Conservation (phyloP, 768 basidiomycete species). For the Suillus luteus region DNA sequence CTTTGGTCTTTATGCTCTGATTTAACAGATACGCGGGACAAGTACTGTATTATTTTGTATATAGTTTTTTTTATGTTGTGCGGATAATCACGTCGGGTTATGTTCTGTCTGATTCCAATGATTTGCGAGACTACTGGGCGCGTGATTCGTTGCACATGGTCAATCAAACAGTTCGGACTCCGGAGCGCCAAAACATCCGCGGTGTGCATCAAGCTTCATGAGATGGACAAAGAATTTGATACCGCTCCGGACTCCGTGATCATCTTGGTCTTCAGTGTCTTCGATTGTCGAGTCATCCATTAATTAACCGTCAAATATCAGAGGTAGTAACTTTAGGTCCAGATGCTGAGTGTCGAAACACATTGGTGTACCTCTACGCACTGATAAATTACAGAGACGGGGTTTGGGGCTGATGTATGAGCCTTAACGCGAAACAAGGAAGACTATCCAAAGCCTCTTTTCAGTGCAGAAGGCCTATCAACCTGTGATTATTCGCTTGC, state of each 20-base stretch:
- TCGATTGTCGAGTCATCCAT: background rate
- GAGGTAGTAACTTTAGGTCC: background rate
- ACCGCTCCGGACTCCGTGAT: background rate
- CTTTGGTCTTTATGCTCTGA: conserved; percentile 4
- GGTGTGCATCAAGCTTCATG: background rate
- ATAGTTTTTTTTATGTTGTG: conserved; percentile 5
- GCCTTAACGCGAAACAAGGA: background rate
- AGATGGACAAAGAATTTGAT: background rate
- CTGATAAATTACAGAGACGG: background rate
- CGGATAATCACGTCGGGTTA: background rate
- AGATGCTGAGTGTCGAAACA: background rate
- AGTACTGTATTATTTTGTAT: conserved; percentile 2
- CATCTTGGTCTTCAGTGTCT: background rate
- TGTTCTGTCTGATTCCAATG: background rate
- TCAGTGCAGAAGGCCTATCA: conserved; percentile 2
- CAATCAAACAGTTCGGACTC: background rate
- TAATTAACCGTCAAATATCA: background rate
- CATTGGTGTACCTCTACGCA: background rate
- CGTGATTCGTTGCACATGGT: background rate
- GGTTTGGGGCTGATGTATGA: background rate
- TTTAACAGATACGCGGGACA: background rate
- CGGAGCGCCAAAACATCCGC: background rate
- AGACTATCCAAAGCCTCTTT: conserved; percentile 3
- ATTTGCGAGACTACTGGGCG: background rate
- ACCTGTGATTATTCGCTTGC: conserved; percentile 1